These are phyloP conservation scores for Termitomyces sp. DNA, from an alignment of 768 basidiomycete species.

Conservation along the genomic window DNA sequence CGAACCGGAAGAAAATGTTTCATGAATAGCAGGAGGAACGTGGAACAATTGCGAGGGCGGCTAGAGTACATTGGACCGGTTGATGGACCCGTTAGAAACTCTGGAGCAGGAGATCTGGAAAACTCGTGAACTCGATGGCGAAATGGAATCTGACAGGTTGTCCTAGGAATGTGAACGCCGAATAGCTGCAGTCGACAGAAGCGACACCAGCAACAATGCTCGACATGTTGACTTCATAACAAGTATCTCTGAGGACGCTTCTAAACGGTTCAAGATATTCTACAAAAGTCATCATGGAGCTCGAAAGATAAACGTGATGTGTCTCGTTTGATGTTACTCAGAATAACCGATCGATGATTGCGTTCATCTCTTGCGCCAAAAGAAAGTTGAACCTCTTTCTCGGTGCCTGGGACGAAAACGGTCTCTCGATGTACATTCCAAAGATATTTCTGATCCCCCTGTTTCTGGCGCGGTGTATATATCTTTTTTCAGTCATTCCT, in stretches of 20 bases:
- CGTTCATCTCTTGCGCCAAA: neutral
- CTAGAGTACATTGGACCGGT: neutral
- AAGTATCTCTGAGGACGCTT: no score
- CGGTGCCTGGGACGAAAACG: neutral
- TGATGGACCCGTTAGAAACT: no score
- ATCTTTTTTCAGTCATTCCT: no score
- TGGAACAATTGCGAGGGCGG: neutral
- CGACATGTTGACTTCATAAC: no score
- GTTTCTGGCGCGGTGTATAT: no score
- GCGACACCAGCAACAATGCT: no score
- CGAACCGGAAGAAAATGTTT: neutral
- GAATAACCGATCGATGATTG: neutral
- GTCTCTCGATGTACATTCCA: neutral
- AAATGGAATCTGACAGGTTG: neutral
- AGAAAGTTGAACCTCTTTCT: neutral
- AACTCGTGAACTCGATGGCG: no score
- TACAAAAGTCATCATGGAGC: no score
- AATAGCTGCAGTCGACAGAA: neutral
- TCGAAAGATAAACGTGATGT: no score
- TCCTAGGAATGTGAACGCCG: neutral
- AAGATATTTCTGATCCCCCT: no score
- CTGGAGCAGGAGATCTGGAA: no score
- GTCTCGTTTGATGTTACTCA: neutral
- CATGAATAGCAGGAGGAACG: neutral
- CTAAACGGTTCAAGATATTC: no score